Evolutionary conservation across 73 alveolate species (phyloP).

Genomic region (Blepharisma stoltei): DNA sequence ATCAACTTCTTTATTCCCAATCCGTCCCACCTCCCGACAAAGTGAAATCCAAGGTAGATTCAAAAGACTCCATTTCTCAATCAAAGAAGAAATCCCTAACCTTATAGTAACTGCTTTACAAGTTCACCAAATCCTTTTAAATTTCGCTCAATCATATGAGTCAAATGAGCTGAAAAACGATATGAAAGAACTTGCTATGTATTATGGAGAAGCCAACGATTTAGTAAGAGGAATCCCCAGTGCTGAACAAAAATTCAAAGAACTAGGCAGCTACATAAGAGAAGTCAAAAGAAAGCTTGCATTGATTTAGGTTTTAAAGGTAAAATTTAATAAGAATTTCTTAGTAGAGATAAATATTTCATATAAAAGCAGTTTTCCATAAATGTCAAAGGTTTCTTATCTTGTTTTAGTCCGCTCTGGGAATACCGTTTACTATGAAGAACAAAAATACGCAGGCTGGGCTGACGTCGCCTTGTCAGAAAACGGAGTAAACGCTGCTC

Average conservation of each 20-base stretch:
- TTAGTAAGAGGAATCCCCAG: not conserved
- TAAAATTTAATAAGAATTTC: too few species aligned
- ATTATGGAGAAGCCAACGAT: not conserved
- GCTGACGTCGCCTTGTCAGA: constrained; percentile 94
- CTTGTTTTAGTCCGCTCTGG: constrained; percentile 47
- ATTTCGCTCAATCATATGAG: not conserved
- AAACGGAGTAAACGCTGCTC: constrained; percentile 51
- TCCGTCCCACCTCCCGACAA: not conserved
- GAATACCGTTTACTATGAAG: constrained; percentile 74
- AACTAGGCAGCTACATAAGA: too few species aligned
- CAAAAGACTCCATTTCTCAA: not conserved
- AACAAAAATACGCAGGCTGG: constrained; percentile 95
- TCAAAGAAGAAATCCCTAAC: constrained; percentile 12
- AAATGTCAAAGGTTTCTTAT: constrained; percentile 33
- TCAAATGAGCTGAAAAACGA: not conserved
- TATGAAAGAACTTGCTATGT: not conserved
- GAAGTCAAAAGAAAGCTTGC: too few species aligned
- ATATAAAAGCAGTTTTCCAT: too few species aligned
- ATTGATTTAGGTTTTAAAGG: too few species aligned
- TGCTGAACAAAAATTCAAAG: not conserved
- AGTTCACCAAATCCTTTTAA: not conserved
- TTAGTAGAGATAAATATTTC: too few species aligned
- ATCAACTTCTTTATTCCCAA: not conserved
- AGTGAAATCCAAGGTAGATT: not conserved
- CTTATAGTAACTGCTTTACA: not conserved